Evolutionary conservation across 768 basidiomycete species (phyloP).

Genomic region (Inosperma sp.): DNA sequence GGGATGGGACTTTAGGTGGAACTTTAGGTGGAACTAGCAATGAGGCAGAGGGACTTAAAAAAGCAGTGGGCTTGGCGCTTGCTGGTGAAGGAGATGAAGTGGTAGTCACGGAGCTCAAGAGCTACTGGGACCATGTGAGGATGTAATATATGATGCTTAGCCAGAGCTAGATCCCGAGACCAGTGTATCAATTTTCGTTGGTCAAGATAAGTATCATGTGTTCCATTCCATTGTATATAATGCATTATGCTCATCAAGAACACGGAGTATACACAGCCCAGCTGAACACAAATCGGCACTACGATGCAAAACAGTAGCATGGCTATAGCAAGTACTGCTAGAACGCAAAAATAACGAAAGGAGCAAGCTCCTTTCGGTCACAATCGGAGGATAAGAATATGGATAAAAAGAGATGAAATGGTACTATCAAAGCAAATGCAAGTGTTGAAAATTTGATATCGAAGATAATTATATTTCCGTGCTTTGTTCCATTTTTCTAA

Average conservation of each 20-base stretch:
- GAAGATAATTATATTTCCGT: too few species aligned
- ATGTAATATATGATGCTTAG: too few species aligned
- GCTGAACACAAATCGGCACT: background rate
- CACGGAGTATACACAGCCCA: background rate
- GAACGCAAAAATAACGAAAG: background rate
- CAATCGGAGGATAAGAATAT: too few species aligned
- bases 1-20: background rate
- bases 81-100: background rate
- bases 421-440: background rate
- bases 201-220: too few species aligned
- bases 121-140: slow-evolving; percentile 43
- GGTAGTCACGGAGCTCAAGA: slow-evolving; percentile 20
- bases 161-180: too few species aligned
- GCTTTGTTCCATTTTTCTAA: too few species aligned
- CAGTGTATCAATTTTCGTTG: too few species aligned
- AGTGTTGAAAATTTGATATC: too few species aligned
- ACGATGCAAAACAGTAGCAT: background rate
- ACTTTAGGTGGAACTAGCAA: background rate
- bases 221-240: background rate
- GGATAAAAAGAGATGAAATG: background rate
- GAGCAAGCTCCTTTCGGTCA: background rate
- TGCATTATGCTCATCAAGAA: background rate
- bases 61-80: background rate
- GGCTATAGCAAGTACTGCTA: slow-evolving; percentile 1
- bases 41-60: slow-evolving; percentile 2